Base-by-base conservation (phyloP, 108 stramenopile species). In the Cyclotella cryptica region DNA sequence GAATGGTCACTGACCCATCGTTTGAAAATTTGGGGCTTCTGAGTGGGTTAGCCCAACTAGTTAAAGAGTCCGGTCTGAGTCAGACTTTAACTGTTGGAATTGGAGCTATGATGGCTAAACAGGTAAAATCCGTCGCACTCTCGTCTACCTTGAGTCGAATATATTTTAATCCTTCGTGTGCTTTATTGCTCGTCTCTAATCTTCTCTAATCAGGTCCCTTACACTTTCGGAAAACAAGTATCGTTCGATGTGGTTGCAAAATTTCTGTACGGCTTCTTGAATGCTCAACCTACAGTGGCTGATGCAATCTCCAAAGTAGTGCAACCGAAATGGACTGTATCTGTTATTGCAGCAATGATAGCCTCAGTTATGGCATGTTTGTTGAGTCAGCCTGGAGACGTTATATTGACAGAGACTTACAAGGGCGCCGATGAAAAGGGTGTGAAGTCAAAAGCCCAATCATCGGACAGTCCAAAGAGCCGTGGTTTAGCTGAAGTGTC, bases 141-240 rank as follows among this genome's bases (percentile, higher is more conserved):
- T 45, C 1, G 30, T 28, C 1, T 18, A 46, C 26, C 53, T 57
- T 28, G 24, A 35, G 19, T 2, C 26, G 62, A 15, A 15, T 22
- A 17, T 41, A 30, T 65, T 61, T 21, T n/a, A 17, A 65, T 55
- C 29, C 55, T 28, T 52, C 19, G 41, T 21, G 24, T 43, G 21
- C 49, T 14, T 43, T 43, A 29, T 42, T 39, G 43, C 24, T 30
- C 55, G 2, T 41, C 43, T 67, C 28, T n/a, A n/a, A n/a, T n/a
- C n/a, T n/a, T n/a, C n/a, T 51, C 42, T 26, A 41, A 5, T 17
- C 26, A 78, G 78, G 87, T 97, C 39, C 98, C 98, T 11, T 98
- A 98, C 81, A 98, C 98, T 18, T 90, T 97, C 78, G 95, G 90
- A 49, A 97, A 98, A 84, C 96, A 97, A 63, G 93, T 93, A 19